Percentiles rank a stretch among this genome's conserved stretches.
Evolutionary conservation across 495 filamentous ascomycete species (phyloP).

Genomic region (Xylaria cubensis): DNA sequence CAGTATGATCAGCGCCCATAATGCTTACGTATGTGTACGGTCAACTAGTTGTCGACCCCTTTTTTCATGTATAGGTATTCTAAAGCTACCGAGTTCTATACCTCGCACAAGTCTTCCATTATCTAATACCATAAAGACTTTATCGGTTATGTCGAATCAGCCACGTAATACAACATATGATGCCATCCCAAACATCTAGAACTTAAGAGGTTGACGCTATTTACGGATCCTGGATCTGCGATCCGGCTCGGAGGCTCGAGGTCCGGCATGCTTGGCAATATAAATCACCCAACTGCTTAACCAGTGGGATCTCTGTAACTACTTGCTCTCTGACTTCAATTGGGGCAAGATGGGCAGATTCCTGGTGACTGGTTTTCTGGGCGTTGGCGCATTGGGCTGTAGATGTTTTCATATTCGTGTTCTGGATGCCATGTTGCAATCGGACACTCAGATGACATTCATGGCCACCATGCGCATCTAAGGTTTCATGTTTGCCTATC

Average conservation of each 20-base stretch:
- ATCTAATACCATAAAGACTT: not conserved
- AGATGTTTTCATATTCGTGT: not conserved
- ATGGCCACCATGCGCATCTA: not conserved
- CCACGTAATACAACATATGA: constrained; percentile 1
- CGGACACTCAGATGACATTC: not conserved
- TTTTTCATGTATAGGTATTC: too few species aligned
- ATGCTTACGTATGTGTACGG: not conserved
- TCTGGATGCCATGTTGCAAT: not conserved
- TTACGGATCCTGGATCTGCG: not conserved
- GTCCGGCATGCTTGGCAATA: constrained; percentile 16
- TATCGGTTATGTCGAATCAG: not conserved
- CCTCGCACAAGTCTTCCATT: not conserved
- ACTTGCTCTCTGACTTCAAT: not conserved
- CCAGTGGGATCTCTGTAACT: not conserved
- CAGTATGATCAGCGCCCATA: not conserved
- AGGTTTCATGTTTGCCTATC: not conserved
- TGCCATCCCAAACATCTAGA: not conserved
- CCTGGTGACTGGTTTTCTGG: not conserved
- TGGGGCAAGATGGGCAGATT: not conserved
- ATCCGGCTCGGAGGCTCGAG: not conserved
- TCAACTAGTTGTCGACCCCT: too few species aligned
- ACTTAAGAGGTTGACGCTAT: not conserved
- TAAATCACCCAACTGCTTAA: not conserved
- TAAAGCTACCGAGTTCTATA: not conserved
- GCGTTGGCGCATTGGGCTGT: too few species aligned